Evolutionary conservation across 768 basidiomycete genomes (phyloP).

Genomic region (Auricularia sp.): DNA sequence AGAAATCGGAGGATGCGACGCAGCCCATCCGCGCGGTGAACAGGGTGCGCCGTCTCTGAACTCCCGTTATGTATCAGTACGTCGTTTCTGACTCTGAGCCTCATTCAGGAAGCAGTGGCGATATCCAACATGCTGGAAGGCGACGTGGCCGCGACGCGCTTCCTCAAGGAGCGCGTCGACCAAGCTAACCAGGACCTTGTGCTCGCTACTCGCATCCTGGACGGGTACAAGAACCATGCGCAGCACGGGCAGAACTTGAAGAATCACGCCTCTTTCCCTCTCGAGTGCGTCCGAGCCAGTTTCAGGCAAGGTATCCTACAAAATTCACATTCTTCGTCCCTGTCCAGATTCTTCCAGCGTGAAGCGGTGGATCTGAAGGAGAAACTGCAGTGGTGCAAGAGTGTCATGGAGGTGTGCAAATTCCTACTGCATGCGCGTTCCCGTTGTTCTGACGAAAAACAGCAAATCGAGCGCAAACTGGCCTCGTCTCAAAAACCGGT

Average conservation of each 20-base stretch:
- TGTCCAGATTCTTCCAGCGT: constrained; percentile 56
- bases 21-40: constrained; percentile 57
- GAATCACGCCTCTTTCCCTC: constrained; percentile 70
- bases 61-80: too few species aligned
- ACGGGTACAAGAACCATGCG: constrained; percentile 69
- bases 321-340: too few species aligned
- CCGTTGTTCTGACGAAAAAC: not conserved
- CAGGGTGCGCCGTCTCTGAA: constrained; percentile 35
- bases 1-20: constrained; percentile 63
- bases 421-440: not conserved
- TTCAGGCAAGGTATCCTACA: not conserved
- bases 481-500: constrained; percentile 53
- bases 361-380: constrained; percentile 65
- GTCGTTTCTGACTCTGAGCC: too few species aligned
- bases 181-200: constrained; percentile 76
- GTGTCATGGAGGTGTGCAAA: constrained; percentile 61
- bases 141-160: constrained; percentile 56
- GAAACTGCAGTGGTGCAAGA: constrained; percentile 66
- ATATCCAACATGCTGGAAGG: constrained; percentile 52
- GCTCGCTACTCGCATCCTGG: constrained; percentile 63
- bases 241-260: constrained; percentile 61
- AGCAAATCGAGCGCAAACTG: constrained; percentile 81
- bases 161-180: constrained; percentile 66
- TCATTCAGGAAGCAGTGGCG: constrained; percentile 51
- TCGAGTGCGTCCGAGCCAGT: constrained; percentile 47